Evolutionary conservation across 371 early-diverging fungal genomes (phyloP).

Genomic region (Batkoa obscura): DNA sequence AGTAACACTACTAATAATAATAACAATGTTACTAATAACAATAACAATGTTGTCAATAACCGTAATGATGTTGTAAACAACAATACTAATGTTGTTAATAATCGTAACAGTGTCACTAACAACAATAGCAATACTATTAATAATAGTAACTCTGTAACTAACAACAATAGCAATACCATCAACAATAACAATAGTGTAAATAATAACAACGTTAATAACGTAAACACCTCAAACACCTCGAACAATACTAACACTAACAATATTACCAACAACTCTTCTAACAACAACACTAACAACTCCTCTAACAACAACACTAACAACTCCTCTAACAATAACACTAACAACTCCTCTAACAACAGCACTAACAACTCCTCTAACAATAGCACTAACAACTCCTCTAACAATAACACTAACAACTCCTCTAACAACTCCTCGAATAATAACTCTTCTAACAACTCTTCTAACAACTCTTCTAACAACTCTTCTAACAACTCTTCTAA

Average conservation of each 20-base stretch:
- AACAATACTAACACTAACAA: neutral
- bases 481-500: conserved; percentile 1
- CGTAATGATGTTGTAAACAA: conserved; percentile 3
- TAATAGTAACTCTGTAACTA: conserved; percentile 8
- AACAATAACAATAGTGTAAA: conserved; percentile 9
- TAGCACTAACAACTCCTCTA: conserved; percentile 7
- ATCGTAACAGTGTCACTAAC: conserved; percentile 9
- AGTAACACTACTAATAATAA: neutral
- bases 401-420: conserved; percentile 2
- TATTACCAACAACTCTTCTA: neutral
- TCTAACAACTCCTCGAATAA: conserved; percentile 9
- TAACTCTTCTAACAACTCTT: neutral
- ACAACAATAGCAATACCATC: conserved; percentile 10
- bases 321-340: conserved; percentile 11
- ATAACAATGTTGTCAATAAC: neutral
- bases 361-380: conserved; percentile 6
- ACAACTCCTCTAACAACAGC: conserved; percentile 8
- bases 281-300: neutral
- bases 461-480: conserved; percentile 5
- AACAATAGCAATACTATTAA: conserved; percentile 6
- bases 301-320: conserved; percentile 7
- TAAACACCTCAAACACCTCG: neutral
- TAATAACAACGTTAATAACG: neutral
- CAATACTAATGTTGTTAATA: neutral
- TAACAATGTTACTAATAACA: neutral